phyloP scores from a whole-genome alignment of 805 yeast genomes.

The Dipodascus geniculatus region DNA sequence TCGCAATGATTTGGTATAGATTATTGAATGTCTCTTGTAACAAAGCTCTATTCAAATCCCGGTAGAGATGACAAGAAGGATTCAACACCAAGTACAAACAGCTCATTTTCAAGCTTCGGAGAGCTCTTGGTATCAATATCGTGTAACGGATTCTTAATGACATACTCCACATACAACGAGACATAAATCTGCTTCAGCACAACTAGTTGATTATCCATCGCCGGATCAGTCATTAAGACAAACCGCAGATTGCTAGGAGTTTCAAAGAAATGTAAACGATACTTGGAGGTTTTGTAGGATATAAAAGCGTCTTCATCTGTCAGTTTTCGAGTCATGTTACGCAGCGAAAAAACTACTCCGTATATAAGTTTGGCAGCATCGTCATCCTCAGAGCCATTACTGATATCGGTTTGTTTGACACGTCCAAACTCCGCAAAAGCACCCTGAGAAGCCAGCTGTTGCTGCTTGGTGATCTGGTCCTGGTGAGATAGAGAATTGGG shows the following conservation, averaged over 20 bases:
- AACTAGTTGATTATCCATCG: conserved; percentile 41
- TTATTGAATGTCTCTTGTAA: no score
- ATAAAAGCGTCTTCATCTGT: conserved; percentile 26
- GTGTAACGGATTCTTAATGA: conserved; percentile 49
- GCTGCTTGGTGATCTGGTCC: not conserved
- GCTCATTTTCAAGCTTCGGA: conserved; percentile 41
- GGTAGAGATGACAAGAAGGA: conserved; percentile 28
- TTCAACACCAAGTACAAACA: conserved; percentile 48
- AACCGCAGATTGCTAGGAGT: conserved; percentile 71
- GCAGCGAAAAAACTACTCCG: conserved; percentile 72
- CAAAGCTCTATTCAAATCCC: conserved; percentile 18
- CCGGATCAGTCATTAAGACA: conserved; percentile 58
- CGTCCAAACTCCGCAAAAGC: conserved; percentile 1
- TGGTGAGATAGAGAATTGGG: conserved; percentile 1
- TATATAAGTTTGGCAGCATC: conserved; percentile 72
- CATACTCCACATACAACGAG: conserved; percentile 43
- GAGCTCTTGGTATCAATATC: conserved; percentile 48
- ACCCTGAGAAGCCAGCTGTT: conserved; percentile 3
- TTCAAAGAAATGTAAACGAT: conserved; percentile 69
- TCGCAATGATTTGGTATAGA: no score
- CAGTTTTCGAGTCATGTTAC: conserved; percentile 58
- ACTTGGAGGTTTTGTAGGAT: conserved; percentile 45
- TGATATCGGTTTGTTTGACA: not conserved
- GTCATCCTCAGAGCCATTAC: conserved; percentile 41
- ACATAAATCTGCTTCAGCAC: conserved; percentile 50